phyloP scores from a whole-genome alignment of 2,329 filamentous ascomycete genomes.

The Penicillium sp. region DNA sequence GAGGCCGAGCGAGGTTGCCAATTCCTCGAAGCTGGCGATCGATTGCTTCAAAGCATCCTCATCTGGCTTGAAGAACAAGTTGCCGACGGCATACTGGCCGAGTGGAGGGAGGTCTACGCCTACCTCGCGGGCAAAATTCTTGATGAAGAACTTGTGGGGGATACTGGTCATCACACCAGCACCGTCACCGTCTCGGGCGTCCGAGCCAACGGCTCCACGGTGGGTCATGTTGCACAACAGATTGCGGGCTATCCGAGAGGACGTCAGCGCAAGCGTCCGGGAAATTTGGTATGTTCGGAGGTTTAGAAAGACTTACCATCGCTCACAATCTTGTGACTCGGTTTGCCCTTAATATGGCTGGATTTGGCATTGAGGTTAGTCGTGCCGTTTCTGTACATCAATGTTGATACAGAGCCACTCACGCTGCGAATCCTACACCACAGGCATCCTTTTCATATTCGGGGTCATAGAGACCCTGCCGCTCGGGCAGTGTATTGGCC shows the following conservation, averaged over 20 bases:
- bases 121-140: constrained; percentile 93
- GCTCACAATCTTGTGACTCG: constrained; percentile 97
- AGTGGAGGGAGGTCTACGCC: constrained; percentile 81
- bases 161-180: constrained; percentile 99
- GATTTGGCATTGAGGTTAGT: constrained; percentile 4
- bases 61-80: constrained; percentile 98
- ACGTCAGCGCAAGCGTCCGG: constrained; percentile 7
- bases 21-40: constrained; percentile 88
- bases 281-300: background rate
- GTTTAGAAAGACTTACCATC: constrained; percentile 69
- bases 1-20: constrained; percentile 83
- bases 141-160: constrained; percentile 96
- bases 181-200: constrained; percentile 96
- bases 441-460: constrained; percentile 98
- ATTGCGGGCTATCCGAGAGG: constrained; percentile 67
- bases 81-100: constrained; percentile 95
- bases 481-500: constrained; percentile 93
- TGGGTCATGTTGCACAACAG: constrained; percentile 99
- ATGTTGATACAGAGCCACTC: constrained; percentile 41
- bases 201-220: constrained; percentile 94
- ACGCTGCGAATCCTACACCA: constrained; percentile 98
- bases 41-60: constrained; percentile 86
- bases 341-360: constrained; percentile 94
- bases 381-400: constrained; percentile 8
- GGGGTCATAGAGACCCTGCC: constrained; percentile 98